Conservation (phyloP, 1,284 basidiomycete genomes). For the Melampsora abietis-canadensis region DNA sequence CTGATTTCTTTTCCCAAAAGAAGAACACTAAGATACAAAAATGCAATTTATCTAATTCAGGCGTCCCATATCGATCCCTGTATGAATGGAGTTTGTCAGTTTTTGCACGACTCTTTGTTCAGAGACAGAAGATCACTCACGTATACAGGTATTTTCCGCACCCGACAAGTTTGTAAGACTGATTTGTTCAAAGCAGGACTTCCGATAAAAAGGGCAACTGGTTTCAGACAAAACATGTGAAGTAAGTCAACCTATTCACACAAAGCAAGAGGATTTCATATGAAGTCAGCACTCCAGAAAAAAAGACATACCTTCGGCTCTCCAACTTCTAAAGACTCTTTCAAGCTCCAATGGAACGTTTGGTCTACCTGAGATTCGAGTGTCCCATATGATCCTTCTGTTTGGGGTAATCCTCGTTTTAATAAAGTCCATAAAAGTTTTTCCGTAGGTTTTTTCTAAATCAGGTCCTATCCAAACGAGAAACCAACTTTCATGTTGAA, state of each 20-base stretch:
- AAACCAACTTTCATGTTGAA: conserved; percentile 66
- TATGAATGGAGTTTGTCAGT: no score
- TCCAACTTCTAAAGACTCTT: conserved; percentile 65
- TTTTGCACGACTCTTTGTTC: no score
- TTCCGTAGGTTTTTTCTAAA: conserved; percentile 65
- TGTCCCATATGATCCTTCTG: conserved; percentile 70
- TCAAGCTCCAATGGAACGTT: conserved; percentile 71
- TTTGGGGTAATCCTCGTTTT: conserved; percentile 66
- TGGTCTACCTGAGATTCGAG: conserved; percentile 65
- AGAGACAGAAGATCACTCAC: neutral
- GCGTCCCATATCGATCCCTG: no score
- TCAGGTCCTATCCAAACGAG: conserved; percentile 64
- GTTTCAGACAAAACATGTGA: neutral
- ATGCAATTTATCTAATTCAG: no score
- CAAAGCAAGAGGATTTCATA: neutral
- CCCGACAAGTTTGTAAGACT: neutral
- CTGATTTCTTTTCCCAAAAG: no score
- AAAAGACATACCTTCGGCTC: conserved; percentile 62
- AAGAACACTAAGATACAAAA: no score
- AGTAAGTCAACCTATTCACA: neutral
- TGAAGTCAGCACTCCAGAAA: neutral
- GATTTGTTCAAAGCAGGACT: conserved; percentile 1
- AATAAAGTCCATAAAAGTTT: conserved; percentile 69
- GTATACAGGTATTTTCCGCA: neutral
- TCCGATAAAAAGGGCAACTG: conserved; percentile 4